These are phyloP conservation scores for Arachis monticola DNA, from an alignment of 331 rosid genomes.

Conservation along the genomic window DNA sequence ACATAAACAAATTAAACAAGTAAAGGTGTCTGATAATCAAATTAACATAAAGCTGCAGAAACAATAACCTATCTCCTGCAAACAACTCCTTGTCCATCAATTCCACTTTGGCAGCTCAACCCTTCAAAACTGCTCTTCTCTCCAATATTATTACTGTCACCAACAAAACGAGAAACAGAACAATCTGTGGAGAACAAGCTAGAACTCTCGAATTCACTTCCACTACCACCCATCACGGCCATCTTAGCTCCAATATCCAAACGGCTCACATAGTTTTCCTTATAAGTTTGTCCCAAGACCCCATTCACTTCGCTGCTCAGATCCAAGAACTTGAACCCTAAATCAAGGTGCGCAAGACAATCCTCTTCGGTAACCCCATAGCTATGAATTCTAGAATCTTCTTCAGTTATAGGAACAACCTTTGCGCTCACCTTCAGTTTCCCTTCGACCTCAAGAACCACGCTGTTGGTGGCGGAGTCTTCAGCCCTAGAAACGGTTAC, in stretches of 20 bases:
- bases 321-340: constrained; percentile 49
- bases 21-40: not conserved
- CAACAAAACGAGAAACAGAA: constrained; percentile 41
- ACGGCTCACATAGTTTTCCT: constrained; percentile 23
- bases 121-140: not conserved
- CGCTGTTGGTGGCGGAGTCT: constrained; percentile 22
- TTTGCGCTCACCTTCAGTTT: constrained; percentile 33
- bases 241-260: constrained; percentile 41
- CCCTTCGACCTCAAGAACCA: constrained; percentile 37
- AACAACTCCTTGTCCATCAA: constrained; percentile 58
- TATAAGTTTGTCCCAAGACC: constrained; percentile 46
- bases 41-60: not conserved
- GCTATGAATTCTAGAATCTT: constrained; percentile 46
- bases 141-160: not conserved
- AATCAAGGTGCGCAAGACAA: constrained; percentile 50
- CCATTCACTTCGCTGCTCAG: constrained; percentile 45
- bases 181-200: constrained; percentile 46
- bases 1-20: no score
- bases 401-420: constrained; percentile 49
- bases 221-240: constrained; percentile 49
- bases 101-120: constrained; percentile 47
- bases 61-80: constrained; percentile 43
- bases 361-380: constrained; percentile 47
- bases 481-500: constrained; percentile 28
- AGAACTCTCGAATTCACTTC: constrained; percentile 35